phyloP scores from a whole-genome alignment of 768 basidiomycete genomes.

The Flagelloscypha sp. region DNA sequence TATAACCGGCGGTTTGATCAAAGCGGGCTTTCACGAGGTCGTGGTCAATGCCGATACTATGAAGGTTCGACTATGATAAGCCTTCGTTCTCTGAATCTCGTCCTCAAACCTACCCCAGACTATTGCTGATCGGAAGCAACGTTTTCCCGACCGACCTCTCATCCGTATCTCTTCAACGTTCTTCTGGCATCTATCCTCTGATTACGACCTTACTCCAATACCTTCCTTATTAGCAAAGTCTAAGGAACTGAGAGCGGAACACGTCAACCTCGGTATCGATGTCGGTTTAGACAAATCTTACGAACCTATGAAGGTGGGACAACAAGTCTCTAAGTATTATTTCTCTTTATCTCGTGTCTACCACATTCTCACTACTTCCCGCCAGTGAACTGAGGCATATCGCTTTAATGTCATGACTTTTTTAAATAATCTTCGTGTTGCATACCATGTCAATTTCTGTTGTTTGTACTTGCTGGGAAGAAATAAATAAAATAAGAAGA shows the following conservation, averaged over 20 bases:
- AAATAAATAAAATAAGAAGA: too few species aligned
- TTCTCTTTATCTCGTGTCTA: constrained; percentile 1
- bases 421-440: neutral
- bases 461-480: too few species aligned
- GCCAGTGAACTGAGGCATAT: constrained; percentile 74
- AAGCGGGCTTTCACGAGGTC: constrained; percentile 93
- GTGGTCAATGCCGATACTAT: constrained; percentile 80
- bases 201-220: constrained; percentile 67
- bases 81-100: neutral
- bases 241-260: constrained; percentile 30
- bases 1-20: constrained; percentile 74
- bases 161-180: constrained; percentile 96
- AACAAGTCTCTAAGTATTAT: constrained; percentile 72
- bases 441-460: too few species aligned
- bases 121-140: constrained; percentile 49
- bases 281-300: constrained; percentile 41
- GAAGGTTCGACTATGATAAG: constrained; percentile 34
- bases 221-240: constrained; percentile 44
- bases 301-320: constrained; percentile 77
- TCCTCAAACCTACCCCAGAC: constrained; percentile 32
- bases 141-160: constrained; percentile 68
- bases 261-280: constrained; percentile 28
- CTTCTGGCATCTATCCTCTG: constrained; percentile 91
- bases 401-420: constrained; percentile 59
- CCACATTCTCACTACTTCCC: constrained; percentile 3